phyloP scores from a whole-genome alignment of 495 filamentous ascomycete genomes.

The Tuber magnatum region DNA sequence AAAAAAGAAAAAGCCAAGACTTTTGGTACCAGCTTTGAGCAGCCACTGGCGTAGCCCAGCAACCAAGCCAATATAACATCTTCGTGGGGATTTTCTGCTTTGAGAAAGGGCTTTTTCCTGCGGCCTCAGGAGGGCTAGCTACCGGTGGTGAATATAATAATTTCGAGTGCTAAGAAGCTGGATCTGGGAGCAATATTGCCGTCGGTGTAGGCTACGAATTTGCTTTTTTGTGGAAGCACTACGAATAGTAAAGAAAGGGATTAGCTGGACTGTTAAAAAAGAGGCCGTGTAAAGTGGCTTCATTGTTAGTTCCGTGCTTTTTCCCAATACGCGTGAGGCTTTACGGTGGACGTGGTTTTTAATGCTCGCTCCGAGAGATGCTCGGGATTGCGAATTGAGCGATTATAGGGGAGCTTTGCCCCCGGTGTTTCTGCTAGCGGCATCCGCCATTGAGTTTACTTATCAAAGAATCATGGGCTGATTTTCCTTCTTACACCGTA shows the following conservation, averaged over 20 bases:
- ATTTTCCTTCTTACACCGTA: neutral
- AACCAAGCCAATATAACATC: neutral
- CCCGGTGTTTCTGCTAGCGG: neutral
- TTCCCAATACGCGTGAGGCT: neutral
- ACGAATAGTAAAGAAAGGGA: neutral
- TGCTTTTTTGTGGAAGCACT: neutral
- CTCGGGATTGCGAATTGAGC: neutral
- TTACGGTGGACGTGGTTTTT: neutral
- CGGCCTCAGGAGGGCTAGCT: neutral
- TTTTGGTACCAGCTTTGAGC: neutral
- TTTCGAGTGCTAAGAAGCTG: neutral
- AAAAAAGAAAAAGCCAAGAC: constrained; percentile 1
- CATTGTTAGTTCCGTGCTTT: neutral
- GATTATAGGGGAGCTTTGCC: neutral
- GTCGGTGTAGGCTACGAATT: neutral
- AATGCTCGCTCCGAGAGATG: neutral
- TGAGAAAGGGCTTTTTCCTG: neutral
- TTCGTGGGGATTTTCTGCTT: neutral
- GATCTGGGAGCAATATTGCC: neutral
- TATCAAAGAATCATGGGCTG: neutral
- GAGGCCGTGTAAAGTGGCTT: neutral
- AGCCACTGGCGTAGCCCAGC: neutral
- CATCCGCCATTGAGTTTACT: neutral
- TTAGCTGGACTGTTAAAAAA: neutral
- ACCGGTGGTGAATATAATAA: neutral